Conservation (phyloP, 202 grass and related monocot species). For the Thinopyrum obtusiflorum region DNA sequence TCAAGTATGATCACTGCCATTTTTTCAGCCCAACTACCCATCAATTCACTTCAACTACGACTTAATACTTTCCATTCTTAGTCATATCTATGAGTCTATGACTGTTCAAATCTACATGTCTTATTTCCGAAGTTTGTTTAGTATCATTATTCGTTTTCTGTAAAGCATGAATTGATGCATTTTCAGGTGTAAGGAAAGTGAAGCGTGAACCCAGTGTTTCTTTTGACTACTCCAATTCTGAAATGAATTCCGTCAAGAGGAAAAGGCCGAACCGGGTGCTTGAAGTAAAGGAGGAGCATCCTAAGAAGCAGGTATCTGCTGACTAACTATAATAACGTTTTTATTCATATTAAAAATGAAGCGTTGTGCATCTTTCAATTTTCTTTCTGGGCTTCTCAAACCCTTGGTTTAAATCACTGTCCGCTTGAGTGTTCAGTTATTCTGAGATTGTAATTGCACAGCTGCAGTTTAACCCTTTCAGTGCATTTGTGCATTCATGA, state of each 20-base stretch:
- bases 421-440: background rate
- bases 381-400: background rate
- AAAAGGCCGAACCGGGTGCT: conserved; percentile 35
- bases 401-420: background rate
- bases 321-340: background rate
- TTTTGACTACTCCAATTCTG: conserved; percentile 2
- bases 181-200: conserved; percentile 33
- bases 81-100: background rate
- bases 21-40: background rate
- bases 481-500: conserved; percentile 12
- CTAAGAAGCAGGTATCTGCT: conserved; percentile 26
- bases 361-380: background rate
- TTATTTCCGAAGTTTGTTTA: background rate
- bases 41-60: background rate
- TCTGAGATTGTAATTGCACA: background rate
- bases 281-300: conserved; percentile 24
- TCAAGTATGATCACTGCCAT: background rate
- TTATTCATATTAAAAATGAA: background rate
- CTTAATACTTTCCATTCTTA: conserved; percentile 4
- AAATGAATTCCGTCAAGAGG: conserved; percentile 21
- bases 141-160: background rate
- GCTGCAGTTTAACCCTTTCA: background rate
- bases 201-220: conserved; percentile 26
- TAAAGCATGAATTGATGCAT: background rate
- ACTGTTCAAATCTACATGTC: background rate